A percentile compares a stretch with the other conserved stretches of the same genome.
These are phyloP conservation scores for Lycium barbarum DNA, from an alignment of 257 asterid genomes.

Conservation along the genomic window DNA sequence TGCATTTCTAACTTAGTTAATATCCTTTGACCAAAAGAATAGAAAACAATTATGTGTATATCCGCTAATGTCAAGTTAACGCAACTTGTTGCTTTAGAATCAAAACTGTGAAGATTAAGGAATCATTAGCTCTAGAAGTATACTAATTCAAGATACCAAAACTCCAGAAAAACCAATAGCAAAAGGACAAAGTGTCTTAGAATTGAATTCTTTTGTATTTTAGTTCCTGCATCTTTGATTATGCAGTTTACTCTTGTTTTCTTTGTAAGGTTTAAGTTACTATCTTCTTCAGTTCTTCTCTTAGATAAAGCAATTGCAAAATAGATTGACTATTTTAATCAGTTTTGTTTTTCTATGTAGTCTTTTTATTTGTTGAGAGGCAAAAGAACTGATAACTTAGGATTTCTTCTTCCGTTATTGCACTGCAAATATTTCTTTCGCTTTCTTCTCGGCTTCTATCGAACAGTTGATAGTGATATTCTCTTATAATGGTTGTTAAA, in stretches of 20 bases:
- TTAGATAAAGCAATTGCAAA: not conserved
- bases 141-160: not conserved
- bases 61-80: constrained; percentile 1
- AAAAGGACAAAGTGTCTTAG: not conserved
- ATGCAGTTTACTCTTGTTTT: constrained; percentile 9
- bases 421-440: not conserved
- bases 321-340: not conserved
- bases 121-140: not conserved
- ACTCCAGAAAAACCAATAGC: not conserved
- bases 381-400: not conserved
- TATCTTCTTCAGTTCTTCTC: not conserved
- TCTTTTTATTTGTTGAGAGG: not conserved
- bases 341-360: not conserved
- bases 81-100: not conserved
- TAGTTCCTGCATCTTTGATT: not conserved
- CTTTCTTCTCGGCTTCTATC: not conserved
- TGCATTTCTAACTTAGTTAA: not conserved
- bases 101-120: not conserved
- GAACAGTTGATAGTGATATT: not conserved
- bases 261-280: not conserved
- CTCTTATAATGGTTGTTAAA: constrained; percentile 9
- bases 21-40: not conserved
- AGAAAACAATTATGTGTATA: not conserved
- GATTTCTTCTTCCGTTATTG: not conserved
- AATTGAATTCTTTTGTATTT: not conserved